These are phyloP conservation scores for Klebsormidium nitens DNA, from an alignment of 139 green algal species.

Conservation along the genomic window DNA sequence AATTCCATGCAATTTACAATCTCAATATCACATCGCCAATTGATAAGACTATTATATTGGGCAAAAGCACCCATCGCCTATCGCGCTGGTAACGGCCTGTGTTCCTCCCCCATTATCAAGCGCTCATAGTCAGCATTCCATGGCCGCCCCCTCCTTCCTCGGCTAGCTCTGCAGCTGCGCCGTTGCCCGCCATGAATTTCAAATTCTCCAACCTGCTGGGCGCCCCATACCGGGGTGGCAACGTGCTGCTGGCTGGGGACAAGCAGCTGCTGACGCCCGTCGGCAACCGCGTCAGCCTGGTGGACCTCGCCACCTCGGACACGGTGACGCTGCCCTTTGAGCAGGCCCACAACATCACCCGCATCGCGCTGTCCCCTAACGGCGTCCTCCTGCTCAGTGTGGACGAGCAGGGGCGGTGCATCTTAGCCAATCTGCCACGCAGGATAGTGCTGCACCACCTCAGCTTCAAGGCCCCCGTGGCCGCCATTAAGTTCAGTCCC, in stretches of 20 bases:
- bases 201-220: conserved; percentile 81
- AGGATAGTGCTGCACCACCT: conserved; percentile 85
- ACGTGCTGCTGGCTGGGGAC: conserved; percentile 67
- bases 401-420: conserved; percentile 67
- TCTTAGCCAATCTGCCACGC: conserved; percentile 65
- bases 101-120: no score
- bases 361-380: conserved; percentile 53
- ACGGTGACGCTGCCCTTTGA: conserved; percentile 29
- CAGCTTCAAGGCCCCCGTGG: conserved; percentile 77
- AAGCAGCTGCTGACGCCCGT: conserved; percentile 71
- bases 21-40: no score
- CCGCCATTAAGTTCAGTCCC: conserved; percentile 75
- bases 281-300: conserved; percentile 78
- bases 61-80: no score
- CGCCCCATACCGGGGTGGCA: conserved; percentile 88
- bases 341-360: conserved; percentile 11
- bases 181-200: conserved; percentile 35
- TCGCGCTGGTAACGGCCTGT: no score
- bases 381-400: conserved; percentile 78
- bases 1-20: no score
- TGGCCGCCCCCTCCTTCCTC: no score
- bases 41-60: not conserved
- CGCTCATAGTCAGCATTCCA: no score
- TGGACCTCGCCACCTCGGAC: conserved; percentile 20
- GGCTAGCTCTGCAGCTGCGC: no score